Conservation (phyloP, 1,284 basidiomycete species). For the Ustilago curta region DNA sequence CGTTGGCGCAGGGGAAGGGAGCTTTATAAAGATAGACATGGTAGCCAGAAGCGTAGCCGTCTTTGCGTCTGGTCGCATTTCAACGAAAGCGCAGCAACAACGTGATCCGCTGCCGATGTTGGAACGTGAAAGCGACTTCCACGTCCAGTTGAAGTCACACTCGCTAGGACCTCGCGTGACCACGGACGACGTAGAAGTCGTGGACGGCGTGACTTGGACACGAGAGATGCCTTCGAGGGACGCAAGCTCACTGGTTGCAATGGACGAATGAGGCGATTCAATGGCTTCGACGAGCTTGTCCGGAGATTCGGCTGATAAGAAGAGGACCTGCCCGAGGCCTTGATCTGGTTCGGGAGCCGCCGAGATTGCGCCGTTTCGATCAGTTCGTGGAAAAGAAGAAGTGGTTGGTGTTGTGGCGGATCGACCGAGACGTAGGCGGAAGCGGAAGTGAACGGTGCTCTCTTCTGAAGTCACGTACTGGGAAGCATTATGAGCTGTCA, state of each 20-base stretch:
- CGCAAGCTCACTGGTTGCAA: slow-evolving; percentile 31
- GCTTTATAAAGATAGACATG: slow-evolving; percentile 37
- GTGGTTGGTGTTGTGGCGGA: slow-evolving; percentile 17
- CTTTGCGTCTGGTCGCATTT: slow-evolving; percentile 18
- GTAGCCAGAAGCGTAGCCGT: slow-evolving; percentile 30
- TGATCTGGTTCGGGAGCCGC: not conserved
- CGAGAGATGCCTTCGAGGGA: slow-evolving; percentile 46
- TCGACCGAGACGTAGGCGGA: slow-evolving; percentile 33
- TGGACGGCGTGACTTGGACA: slow-evolving; percentile 26
- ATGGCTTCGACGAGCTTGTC: slow-evolving; percentile 27
- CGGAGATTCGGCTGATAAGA: slow-evolving; percentile 34
- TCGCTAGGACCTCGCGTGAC: slow-evolving; percentile 36
- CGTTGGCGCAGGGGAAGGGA: slow-evolving; percentile 9
- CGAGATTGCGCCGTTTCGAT: not conserved
- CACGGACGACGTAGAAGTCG: not conserved
- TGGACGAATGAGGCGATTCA: slow-evolving; percentile 20
- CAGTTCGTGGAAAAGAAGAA: slow-evolving; percentile 4
- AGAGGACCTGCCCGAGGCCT: slow-evolving; percentile 36
- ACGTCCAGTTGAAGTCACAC: slow-evolving; percentile 53
- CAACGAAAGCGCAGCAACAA: slow-evolving; percentile 53
- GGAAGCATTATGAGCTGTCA: slow-evolving; percentile 17
- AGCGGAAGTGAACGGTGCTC: slow-evolving; percentile 24
- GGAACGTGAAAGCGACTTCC: slow-evolving; percentile 30
- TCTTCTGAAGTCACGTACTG: slow-evolving; percentile 21
- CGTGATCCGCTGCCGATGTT: slow-evolving; percentile 1